These are phyloP conservation scores for Colletotrichum lupini DNA, from an alignment of 2,329 filamentous ascomycete genomes.

Conservation along the genomic window DNA sequence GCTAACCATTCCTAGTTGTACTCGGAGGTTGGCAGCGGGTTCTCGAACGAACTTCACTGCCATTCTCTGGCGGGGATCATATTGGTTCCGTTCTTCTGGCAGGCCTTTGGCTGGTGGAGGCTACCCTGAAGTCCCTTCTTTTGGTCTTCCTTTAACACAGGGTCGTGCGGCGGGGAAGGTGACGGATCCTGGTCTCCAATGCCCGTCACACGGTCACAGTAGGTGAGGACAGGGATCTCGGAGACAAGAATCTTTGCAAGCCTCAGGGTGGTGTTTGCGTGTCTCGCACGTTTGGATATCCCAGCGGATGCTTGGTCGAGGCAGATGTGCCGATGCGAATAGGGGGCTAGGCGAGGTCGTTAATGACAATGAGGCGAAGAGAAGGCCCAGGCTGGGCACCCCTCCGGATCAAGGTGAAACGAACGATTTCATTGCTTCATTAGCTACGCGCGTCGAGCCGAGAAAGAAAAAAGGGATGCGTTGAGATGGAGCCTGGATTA, in stretches of 20 bases:
- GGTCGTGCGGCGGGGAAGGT: conserved; percentile 23
- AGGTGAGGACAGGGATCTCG: conserved; percentile 24
- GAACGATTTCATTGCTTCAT: conserved; percentile 28
- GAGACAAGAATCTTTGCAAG: conserved; percentile 19
- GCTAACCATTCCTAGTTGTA: background rate
- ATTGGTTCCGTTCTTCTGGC: conserved; percentile 24
- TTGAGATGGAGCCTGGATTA: conserved; percentile 3
- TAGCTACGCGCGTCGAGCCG: conserved; percentile 16
- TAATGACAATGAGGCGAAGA: conserved; percentile 21
- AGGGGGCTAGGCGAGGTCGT: conserved; percentile 9
- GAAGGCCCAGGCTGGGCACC: conserved; percentile 11
- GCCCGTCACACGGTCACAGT: background rate
- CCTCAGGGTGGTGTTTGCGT: conserved; percentile 5
- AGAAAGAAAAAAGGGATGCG: conserved; percentile 12
- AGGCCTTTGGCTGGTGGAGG: conserved; percentile 19
- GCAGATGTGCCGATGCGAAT: conserved; percentile 4
- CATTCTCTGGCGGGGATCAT: conserved; percentile 19
- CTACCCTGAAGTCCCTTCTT: conserved; percentile 33
- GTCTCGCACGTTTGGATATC: background rate
- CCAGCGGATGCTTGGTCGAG: conserved; percentile 10
- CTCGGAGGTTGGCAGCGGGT: conserved; percentile 12
- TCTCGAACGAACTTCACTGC: conserved; percentile 17
- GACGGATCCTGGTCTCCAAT: conserved; percentile 3
- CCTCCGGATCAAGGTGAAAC: conserved; percentile 28
- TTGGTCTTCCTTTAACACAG: conserved; percentile 24